These are phyloP conservation scores for Sporothrix euskadiensis DNA, from an alignment of 2,329 filamentous ascomycete genomes.

Conservation along the genomic window DNA sequence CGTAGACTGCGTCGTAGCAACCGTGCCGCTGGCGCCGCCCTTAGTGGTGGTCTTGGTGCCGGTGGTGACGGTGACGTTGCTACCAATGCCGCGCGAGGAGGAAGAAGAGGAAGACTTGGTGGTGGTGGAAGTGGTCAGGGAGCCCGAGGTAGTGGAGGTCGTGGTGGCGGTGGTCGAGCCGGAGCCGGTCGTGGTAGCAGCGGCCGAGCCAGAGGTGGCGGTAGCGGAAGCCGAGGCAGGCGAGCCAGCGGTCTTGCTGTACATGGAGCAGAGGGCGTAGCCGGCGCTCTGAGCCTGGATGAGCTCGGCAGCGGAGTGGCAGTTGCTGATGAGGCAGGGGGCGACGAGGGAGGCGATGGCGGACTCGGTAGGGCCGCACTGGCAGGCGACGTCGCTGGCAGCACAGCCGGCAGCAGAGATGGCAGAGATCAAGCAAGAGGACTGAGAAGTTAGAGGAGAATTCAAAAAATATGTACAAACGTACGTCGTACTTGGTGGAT, in stretches of 20 bases:
- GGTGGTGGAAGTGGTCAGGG: conserved; percentile 14
- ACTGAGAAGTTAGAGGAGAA: conserved; percentile 36
- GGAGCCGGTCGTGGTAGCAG: conserved; percentile 13
- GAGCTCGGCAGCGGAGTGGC: conserved; percentile 36
- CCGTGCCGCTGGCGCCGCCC: not conserved
- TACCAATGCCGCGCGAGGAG: conserved; percentile 1
- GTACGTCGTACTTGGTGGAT: too few relatives aligned
- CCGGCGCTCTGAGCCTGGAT: conserved; percentile 39
- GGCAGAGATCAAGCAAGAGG: conserved; percentile 50
- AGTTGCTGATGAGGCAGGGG: conserved; percentile 40
- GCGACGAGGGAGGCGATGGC: conserved; percentile 38
- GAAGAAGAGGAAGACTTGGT: not conserved
- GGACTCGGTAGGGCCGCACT: conserved; percentile 47
- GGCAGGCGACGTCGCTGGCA: conserved; percentile 51
- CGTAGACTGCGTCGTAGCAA: not conserved
- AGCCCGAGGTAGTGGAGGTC: conserved; percentile 19
- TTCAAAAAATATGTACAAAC: not conserved
- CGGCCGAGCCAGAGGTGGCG: conserved; percentile 17
- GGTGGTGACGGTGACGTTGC: conserved; percentile 29
- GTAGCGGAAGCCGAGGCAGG: conserved; percentile 23
- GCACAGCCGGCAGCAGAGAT: conserved; percentile 50
- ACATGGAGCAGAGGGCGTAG: conserved; percentile 38
- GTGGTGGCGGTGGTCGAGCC: not conserved
- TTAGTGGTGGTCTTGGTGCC: conserved; percentile 20
- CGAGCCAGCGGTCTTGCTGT: conserved; percentile 33